Conservation (phyloP, 768 basidiomycete genomes). For the Tylopilus cervinicoccineus region DNA sequence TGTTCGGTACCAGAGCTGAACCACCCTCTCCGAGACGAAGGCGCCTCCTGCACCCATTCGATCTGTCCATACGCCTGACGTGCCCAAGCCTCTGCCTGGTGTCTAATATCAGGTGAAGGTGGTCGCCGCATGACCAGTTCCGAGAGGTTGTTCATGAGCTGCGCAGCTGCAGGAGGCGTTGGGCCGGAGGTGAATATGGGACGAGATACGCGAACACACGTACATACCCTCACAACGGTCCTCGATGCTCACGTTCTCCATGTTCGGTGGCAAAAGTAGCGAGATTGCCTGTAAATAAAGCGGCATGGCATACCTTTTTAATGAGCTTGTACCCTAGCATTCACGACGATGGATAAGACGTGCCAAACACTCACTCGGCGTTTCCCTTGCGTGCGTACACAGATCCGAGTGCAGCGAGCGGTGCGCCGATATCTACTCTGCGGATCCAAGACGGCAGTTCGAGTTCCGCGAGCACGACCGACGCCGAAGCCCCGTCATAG, state of each 20-base stretch:
- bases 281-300: conserved; percentile 65
- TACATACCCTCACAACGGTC: conserved; percentile 58
- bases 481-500: neutral
- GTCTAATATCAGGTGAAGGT: conserved; percentile 34
- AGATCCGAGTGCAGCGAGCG: conserved; percentile 61
- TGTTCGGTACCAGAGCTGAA: conserved; percentile 21
- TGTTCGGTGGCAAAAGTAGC: conserved; percentile 46
- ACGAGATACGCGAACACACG: neutral
- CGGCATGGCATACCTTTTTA: conserved; percentile 53
- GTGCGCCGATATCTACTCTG: conserved; percentile 59
- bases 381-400: conserved; percentile 57
- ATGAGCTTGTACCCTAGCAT: neutral
- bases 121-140: conserved; percentile 37
- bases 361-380: conserved; percentile 31
- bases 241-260: conserved; percentile 32
- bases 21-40: conserved; percentile 19
- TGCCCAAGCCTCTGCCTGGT: conserved; percentile 60
- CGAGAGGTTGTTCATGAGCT: conserved; percentile 47
- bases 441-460: conserved; percentile 58
- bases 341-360: neutral
- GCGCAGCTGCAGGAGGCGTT: conserved; percentile 34
- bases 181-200: neutral
- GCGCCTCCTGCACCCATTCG: conserved; percentile 21
- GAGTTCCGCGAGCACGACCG: conserved; percentile 45
- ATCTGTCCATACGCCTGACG: conserved; percentile 41